Percentiles rank a stretch among this genome's conserved stretches.
Evolutionary conservation across 164 flowering plant species (phyloP).

Genomic region (Taxillus chinensis): DNA sequence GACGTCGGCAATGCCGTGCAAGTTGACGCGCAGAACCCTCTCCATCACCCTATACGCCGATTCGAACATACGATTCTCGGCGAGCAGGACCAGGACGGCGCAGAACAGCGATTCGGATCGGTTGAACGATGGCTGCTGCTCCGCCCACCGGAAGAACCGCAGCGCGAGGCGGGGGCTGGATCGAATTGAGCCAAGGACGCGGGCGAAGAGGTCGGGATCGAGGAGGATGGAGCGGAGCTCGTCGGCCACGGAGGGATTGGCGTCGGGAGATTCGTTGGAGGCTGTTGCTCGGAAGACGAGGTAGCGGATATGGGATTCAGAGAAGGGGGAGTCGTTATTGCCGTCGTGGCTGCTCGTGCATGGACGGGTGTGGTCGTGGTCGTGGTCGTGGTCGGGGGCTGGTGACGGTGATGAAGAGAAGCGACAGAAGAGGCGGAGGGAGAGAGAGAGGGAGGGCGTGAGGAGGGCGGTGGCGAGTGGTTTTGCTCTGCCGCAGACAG

Average conservation of each 20-base stretch:
- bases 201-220: constrained; percentile 31
- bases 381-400: neutral
- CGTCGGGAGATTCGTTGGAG: constrained; percentile 10
- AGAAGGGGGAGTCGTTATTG: neutral
- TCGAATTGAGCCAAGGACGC: constrained; percentile 28
- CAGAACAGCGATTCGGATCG: constrained; percentile 26
- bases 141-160: constrained; percentile 48
- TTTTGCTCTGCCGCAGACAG: constrained; percentile 24
- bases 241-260: constrained; percentile 13
- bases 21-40: constrained; percentile 19
- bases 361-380: no score
- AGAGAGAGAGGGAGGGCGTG: constrained; percentile 5
- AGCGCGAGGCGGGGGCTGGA: constrained; percentile 32
- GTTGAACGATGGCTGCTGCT: constrained; percentile 32
- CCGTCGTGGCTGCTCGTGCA: neutral
- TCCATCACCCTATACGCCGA: constrained; percentile 35
- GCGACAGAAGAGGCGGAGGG: constrained; percentile 15
- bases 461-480: constrained; percentile 9
- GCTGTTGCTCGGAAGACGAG: constrained; percentile 21
- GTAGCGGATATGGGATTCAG: constrained; percentile 16
- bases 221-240: constrained; percentile 18
- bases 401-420: constrained; percentile 4
- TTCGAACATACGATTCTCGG: constrained; percentile 22
- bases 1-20: constrained; percentile 34
- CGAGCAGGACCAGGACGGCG: constrained; percentile 37